Conservation (phyloP, 306 rosid genomes). For the Quercus ilex region DNA sequence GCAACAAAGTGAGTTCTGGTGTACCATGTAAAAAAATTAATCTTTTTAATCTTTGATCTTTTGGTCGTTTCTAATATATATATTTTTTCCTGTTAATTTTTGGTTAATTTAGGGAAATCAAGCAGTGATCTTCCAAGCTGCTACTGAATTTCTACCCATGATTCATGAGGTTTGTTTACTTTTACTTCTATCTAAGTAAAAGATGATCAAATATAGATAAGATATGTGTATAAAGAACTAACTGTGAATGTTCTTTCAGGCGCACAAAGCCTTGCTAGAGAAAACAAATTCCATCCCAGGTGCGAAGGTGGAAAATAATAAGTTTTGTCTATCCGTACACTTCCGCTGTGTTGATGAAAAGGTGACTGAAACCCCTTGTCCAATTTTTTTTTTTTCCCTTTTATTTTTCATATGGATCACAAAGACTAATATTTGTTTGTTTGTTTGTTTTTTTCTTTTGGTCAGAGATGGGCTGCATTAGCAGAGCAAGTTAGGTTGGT, state of each 20-base stretch:
- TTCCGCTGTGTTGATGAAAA: conserved; percentile 96
- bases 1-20: conserved; percentile 48
- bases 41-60: not conserved
- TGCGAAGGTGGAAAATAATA: conserved; percentile 84
- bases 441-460: not conserved
- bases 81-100: not conserved
- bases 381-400: not conserved
- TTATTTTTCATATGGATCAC: not conserved
- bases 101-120: conserved; percentile 49
- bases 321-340: conserved; percentile 88
- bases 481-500: conserved; percentile 71
- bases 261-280: conserved; percentile 55
- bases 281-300: conserved; percentile 74
- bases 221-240: not conserved
- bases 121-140: conserved; percentile 68
- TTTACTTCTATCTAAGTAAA: not conserved
- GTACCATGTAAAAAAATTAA: not conserved
- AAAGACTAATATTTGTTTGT: not conserved
- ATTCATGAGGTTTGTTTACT: conserved; percentile 63
- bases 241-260: conserved; percentile 35
- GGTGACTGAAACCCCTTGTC: conserved; percentile 34
- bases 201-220: not conserved
- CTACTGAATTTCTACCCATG: conserved; percentile 78
- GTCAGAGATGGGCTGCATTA: conserved; percentile 72
- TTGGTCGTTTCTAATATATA: conserved; percentile 5